Base-by-base conservation (phyloP, 805 yeast genomes). In the Candida sonorensis region DNA sequence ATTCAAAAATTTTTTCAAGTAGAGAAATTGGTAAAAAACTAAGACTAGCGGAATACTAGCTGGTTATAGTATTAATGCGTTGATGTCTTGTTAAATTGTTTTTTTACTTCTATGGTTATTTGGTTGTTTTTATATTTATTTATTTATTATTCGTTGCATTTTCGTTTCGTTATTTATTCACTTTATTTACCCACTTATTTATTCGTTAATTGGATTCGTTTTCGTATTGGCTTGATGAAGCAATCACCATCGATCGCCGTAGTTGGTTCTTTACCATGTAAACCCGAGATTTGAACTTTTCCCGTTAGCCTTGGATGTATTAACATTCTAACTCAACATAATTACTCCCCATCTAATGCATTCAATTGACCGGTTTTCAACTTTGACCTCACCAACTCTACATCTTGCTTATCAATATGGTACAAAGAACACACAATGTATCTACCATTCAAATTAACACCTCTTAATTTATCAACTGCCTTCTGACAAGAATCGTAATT, bases 21-120 rank as follows among this genome's bases (percentile, higher is more conserved):
- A 45, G 75, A 33, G 82, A 78, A 39, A 75, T 78, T 41, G 84
- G 81, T 27, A 69, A 77, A 48, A 78, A 78, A 54, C 55, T 78
- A 40, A 56, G 83, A 37, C 61, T 78, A 29, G 71, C 81, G 2
- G 85, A 78, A 49, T 77, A 77, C 42, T 78, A 14, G 15, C 17
- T 12, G 11, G 7, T 19, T 19, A 8, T 19, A 19, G 7, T 18
- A 7, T 14, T 13, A 16, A 23, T n/a, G 15, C 16, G 13, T 7
- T 8, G 10, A 5, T 13, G 14, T 23, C 18, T 11, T 26, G 16
- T 23, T 21, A 19, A 19, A 7, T 19, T 7, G 10, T 19, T 19
- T 19, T 19, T 19, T n/a, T n/a, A n/a, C n/a, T 19, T 19, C 10
- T 19, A 19, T 19, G 21, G 21, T 8, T 8, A 19, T 19, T 7